A percentile compares a stretch with the other conserved stretches of the same genome.
Evolutionary conservation across 2,329 filamentous ascomycete genomes (phyloP).

Genomic region (Botrytis fabae): DNA sequence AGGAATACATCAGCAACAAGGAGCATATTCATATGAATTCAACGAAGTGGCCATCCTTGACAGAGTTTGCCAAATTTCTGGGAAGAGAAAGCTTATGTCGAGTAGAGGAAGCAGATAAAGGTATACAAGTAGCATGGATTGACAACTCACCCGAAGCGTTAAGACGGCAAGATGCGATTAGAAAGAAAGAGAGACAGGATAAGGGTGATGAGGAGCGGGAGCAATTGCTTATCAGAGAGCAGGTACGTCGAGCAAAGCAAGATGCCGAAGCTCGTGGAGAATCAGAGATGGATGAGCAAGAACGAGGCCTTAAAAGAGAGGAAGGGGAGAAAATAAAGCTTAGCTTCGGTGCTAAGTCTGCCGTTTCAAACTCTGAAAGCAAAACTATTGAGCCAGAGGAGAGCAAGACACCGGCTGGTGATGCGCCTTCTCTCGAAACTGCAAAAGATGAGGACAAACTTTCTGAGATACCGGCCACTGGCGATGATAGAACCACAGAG

Average conservation of each 20-base stretch:
- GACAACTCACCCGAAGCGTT: constrained; percentile 88
- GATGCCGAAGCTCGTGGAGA: constrained; percentile 52
- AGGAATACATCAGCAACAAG: constrained; percentile 86
- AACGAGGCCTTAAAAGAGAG: constrained; percentile 56
- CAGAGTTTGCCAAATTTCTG: constrained; percentile 85
- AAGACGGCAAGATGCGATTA: constrained; percentile 74
- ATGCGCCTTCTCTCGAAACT: neutral
- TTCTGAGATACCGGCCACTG: neutral
- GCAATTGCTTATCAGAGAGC: constrained; percentile 76
- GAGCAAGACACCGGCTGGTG: neutral
- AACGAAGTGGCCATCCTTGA: constrained; percentile 83
- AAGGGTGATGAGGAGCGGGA: constrained; percentile 90
- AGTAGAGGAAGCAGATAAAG: constrained; percentile 88
- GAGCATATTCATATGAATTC: constrained; percentile 93
- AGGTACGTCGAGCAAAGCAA: constrained; percentile 74
- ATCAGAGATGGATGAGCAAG: constrained; percentile 46
- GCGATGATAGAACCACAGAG: neutral
- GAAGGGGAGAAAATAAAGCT: constrained; percentile 77
- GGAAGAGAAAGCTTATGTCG: constrained; percentile 84
- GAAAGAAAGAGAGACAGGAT: constrained; percentile 82
- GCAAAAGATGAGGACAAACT: neutral
- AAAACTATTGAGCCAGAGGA: constrained; percentile 17
- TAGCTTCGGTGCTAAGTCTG: constrained; percentile 55
- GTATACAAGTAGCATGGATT: constrained; percentile 83
- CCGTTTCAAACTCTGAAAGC: constrained; percentile 26